Evolutionary conservation across 2,329 filamentous ascomycete genomes (phyloP).

Genomic region (Fonsecaea nubica): DNA sequence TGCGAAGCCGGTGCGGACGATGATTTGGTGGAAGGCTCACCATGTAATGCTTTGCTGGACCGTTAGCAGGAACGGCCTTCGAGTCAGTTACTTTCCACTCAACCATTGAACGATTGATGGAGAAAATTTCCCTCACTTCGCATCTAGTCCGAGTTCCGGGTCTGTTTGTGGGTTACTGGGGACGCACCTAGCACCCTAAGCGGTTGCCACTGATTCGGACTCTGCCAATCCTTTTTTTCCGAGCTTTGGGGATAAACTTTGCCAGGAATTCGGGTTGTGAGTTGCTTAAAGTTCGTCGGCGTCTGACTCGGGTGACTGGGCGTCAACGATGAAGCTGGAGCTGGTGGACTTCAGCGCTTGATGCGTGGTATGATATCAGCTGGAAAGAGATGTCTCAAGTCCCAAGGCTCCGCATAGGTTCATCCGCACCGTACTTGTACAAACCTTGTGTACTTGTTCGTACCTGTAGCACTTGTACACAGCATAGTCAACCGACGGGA

Average conservation of each 20-base stretch:
- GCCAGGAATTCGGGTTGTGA: not conserved
- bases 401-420: not conserved
- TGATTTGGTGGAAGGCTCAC: not conserved
- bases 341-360: not conserved
- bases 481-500: not conserved
- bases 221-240: not conserved
- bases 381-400: not conserved
- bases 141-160: not conserved
- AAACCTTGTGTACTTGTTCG: too few species aligned
- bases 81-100: not conserved
- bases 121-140: conserved; percentile 2
- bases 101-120: not conserved
- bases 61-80: not conserved
- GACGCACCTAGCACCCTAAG: not conserved
- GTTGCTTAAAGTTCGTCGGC: not conserved
- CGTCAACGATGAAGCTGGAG: not conserved
- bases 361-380: conserved; percentile 1
- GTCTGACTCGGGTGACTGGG: not conserved
- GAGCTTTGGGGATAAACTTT: conserved; percentile 4
- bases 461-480: too few species aligned
- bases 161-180: not conserved
- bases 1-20: not conserved
- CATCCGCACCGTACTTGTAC: not conserved
- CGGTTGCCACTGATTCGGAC: not conserved
- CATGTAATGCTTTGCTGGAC: not conserved